phyloP scores from a whole-genome alignment of 768 basidiomycete genomes.

The Suillus decipiens region DNA sequence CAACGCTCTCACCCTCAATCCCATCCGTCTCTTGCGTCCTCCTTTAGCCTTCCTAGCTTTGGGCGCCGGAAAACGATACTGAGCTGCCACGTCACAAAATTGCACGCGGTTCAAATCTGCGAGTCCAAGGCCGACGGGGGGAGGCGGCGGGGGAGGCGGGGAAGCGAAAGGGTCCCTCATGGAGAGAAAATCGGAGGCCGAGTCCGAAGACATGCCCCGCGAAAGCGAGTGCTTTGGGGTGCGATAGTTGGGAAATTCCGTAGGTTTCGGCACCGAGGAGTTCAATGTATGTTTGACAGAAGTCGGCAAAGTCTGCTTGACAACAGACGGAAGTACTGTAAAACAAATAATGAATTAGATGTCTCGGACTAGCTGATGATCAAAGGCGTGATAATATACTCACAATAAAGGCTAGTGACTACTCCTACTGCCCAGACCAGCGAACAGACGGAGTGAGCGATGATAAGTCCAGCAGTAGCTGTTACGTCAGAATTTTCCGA shows the following conservation, averaged over 20 bases:
- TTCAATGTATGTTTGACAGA: neutral
- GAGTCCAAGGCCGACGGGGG: constrained; percentile 28
- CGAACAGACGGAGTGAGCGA: constrained; percentile 23
- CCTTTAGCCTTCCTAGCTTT: constrained; percentile 29
- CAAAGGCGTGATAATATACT: constrained; percentile 2
- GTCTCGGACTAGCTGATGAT: neutral
- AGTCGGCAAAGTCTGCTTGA: neutral
- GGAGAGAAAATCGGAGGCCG: constrained; percentile 34
- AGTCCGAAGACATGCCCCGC: constrained; percentile 25
- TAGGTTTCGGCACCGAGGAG: neutral
- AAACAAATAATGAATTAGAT: neutral
- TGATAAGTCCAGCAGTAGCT: constrained; percentile 13
- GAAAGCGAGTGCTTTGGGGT: constrained; percentile 23
- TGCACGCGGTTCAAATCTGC: constrained; percentile 28
- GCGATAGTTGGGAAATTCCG: constrained; percentile 5
- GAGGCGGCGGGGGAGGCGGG: constrained; percentile 27
- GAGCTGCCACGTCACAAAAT: constrained; percentile 25
- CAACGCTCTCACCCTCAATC: constrained; percentile 24
- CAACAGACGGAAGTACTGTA: constrained; percentile 2
- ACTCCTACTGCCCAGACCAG: constrained; percentile 27
- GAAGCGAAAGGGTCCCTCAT: constrained; percentile 37
- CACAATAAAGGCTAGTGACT: constrained; percentile 25
- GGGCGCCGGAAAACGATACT: constrained; percentile 36
- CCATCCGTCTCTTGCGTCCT: constrained; percentile 16
- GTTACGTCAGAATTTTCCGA: constrained; percentile 3